phyloP scores from a whole-genome alignment of 306 rosid genomes.

The Mimosa pudica region DNA sequence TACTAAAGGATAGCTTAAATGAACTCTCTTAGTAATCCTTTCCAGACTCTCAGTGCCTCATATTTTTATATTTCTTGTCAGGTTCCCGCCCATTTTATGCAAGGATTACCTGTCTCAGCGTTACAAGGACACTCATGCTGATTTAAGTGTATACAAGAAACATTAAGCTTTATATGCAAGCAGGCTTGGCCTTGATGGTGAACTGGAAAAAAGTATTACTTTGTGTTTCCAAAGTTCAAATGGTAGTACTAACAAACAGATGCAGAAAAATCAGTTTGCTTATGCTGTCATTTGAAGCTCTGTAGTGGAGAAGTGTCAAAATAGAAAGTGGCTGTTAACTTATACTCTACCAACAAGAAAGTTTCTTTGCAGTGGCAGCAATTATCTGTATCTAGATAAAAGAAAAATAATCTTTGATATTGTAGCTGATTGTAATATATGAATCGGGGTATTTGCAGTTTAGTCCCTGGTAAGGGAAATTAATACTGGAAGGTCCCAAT shows the following conservation, averaged over 20 bases:
- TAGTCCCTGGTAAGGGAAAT: no score
- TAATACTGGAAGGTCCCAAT: no score
- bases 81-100: conserved; percentile 64
- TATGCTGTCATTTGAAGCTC: neutral
- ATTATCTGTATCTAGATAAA: no score
- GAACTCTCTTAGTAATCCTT: neutral
- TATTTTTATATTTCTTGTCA: conserved; percentile 18
- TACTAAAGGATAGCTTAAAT: neutral
- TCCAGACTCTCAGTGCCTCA: neutral
- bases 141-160: conserved; percentile 42
- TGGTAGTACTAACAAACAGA: neutral
- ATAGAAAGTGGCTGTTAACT: neutral
- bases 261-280: conserved; percentile 9
- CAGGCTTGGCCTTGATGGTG: neutral
- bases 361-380: neutral
- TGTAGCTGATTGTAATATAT: no score
- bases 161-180: neutral
- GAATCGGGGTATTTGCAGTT: no score
- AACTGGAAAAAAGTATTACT: neutral
- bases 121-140: conserved; percentile 55
- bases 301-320: neutral
- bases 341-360: neutral
- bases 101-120: conserved; percentile 55
- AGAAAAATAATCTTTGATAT: no score
- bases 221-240: neutral